phyloP scores from a whole-genome alignment of 2,329 filamentous ascomycete genomes.

The Penicillium brasilianum region DNA sequence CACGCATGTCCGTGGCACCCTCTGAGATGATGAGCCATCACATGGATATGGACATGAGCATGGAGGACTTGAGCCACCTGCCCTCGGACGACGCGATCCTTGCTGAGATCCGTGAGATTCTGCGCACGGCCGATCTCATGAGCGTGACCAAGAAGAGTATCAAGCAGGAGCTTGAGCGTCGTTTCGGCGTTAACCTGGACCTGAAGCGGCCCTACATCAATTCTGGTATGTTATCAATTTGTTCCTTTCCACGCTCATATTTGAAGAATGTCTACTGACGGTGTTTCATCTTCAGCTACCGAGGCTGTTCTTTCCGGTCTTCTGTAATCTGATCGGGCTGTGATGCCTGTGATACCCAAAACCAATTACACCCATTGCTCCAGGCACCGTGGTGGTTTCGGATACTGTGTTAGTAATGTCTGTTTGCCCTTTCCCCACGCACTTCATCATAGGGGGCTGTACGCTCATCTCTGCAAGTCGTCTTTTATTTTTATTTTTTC shows the following conservation, averaged over 20 bases:
- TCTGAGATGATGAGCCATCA: constrained; percentile 71
- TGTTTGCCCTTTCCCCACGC: background rate
- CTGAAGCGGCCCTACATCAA: constrained; percentile 91
- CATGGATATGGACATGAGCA: constrained; percentile 75
- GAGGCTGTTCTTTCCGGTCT: constrained; percentile 80
- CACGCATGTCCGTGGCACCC: constrained; percentile 79
- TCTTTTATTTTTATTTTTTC: constrained; percentile 12
- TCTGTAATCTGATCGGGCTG: constrained; percentile 56
- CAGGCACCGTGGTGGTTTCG: background rate
- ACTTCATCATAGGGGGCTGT: background rate
- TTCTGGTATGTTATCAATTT: constrained; percentile 68
- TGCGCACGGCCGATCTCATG: constrained; percentile 93
- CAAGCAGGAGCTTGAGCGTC: constrained; percentile 87
- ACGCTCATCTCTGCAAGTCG: background rate
- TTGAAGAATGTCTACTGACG: constrained; percentile 27
- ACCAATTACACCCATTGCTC: background rate
- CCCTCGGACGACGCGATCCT: constrained; percentile 89
- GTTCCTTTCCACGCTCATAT: constrained; percentile 1
- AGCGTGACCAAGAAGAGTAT: constrained; percentile 98
- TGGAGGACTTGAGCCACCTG: constrained; percentile 74
- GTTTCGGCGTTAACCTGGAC: constrained; percentile 86
- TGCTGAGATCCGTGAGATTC: constrained; percentile 91
- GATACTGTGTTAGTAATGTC: constrained; percentile 28
- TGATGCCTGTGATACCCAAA: background rate
- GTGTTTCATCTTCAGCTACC: constrained; percentile 62